Percentiles rank a stretch among this genome's conserved stretches.
These are phyloP conservation scores for Vachellia collinsii DNA, from an alignment of 306 rosid genomes.

Conservation along the genomic window DNA sequence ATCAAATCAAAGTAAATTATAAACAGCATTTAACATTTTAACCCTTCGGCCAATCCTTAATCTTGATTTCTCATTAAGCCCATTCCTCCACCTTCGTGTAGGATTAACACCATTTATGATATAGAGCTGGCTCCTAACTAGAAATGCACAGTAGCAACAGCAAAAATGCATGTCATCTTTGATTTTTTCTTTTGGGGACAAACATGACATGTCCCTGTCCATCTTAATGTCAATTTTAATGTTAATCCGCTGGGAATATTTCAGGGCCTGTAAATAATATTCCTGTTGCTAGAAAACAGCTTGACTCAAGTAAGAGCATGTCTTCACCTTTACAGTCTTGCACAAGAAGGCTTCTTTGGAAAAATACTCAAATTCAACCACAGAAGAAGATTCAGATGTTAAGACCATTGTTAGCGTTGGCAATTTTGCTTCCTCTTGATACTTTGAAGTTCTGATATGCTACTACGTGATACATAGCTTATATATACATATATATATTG, in stretches of 20 bases:
- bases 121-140: too few species aligned
- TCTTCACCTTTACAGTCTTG: slow-evolving; percentile 44
- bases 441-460: neutral
- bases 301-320: slow-evolving; percentile 23
- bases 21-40: too few species aligned
- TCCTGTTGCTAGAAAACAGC: slow-evolving; percentile 50
- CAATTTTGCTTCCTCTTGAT: neutral
- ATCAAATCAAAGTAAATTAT: too few species aligned
- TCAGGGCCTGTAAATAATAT: slow-evolving; percentile 53
- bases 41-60: too few species aligned
- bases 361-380: slow-evolving; percentile 40
- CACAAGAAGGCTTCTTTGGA: slow-evolving; percentile 63
- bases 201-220: too few species aligned
- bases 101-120: too few species aligned
- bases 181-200: too few species aligned
- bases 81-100: too few species aligned
- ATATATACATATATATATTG: neutral
- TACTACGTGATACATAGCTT: neutral
- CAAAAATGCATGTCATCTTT: too few species aligned
- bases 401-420: neutral
- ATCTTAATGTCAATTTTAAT: slow-evolving; percentile 11
- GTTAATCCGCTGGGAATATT: slow-evolving; percentile 22
- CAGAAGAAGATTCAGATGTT: neutral
- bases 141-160: too few species aligned
- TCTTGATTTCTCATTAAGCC: too few species aligned